Percentiles rank a stretch among this genome's conserved stretches.
Evolutionary conservation across 2,329 filamentous ascomycete genomes (phyloP).

Genomic region (Paecilomyces variotii): DNA sequence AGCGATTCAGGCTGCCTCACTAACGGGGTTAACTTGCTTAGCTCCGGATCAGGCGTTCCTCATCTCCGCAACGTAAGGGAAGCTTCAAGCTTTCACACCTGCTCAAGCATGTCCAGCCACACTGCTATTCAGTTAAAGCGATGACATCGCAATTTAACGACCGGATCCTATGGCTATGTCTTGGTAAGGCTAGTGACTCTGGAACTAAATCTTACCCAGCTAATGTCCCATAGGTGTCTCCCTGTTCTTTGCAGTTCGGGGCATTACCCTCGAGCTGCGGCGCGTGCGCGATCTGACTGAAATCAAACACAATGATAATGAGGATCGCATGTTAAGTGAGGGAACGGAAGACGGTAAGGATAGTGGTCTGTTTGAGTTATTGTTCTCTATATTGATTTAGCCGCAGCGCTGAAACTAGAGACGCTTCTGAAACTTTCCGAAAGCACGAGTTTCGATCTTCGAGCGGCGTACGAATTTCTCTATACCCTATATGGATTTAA

Average conservation of each 20-base stretch:
- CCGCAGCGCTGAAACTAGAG: conserved; percentile 49
- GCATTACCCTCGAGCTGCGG: conserved; percentile 46
- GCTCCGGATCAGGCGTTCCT: not conserved
- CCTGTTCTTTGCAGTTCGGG: conserved; percentile 45
- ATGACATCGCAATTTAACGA: conserved; percentile 31
- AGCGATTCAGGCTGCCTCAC: not conserved
- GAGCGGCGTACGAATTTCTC: conserved; percentile 50
- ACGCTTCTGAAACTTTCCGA: conserved; percentile 61
- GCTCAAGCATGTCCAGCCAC: not conserved
- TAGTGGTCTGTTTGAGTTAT: not conserved
- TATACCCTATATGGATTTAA: not conserved
- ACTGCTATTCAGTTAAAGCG: not conserved
- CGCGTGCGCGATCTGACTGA: conserved; percentile 41
- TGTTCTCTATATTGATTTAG: conserved; percentile 10
- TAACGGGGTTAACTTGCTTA: not conserved
- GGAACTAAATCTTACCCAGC: not conserved
- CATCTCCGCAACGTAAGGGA: not conserved
- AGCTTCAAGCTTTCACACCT: conserved; percentile 4
- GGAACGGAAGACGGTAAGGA: conserved; percentile 58
- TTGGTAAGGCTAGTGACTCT: conserved; percentile 18
- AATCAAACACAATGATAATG: conserved; percentile 56
- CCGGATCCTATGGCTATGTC: conserved; percentile 30
- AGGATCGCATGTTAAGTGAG: conserved; percentile 66
- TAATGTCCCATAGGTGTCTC: conserved; percentile 23
- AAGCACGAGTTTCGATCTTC: conserved; percentile 65